Evolutionary conservation across 2,329 filamentous ascomycete species (phyloP).

Genomic region (Colletotrichum orbiculare): DNA sequence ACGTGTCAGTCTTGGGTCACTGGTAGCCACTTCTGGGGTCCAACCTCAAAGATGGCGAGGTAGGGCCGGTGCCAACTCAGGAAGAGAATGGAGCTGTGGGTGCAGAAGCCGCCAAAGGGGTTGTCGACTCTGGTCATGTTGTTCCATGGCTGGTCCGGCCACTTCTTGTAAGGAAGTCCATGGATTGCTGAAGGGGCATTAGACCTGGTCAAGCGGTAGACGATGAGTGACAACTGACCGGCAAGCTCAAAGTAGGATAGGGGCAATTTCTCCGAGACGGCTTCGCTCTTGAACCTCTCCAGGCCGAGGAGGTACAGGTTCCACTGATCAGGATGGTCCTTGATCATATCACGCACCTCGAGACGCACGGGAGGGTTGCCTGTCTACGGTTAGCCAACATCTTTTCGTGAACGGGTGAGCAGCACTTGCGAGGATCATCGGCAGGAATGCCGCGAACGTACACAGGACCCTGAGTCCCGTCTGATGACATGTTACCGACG

Average conservation of each 20-base stretch:
- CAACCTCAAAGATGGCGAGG: conserved; percentile 68
- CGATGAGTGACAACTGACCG: neutral
- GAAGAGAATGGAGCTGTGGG: conserved; percentile 71
- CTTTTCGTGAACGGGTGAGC: too few species aligned
- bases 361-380: conserved; percentile 25
- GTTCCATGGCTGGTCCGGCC: conserved; percentile 37
- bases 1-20: neutral
- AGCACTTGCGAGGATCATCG: conserved; percentile 19
- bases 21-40: neutral
- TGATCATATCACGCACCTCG: conserved; percentile 34
- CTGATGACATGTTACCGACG: conserved; percentile 22
- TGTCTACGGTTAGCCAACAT: neutral
- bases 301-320: conserved; percentile 30
- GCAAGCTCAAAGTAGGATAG: conserved; percentile 33
- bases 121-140: conserved; percentile 42
- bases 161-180: conserved; percentile 45
- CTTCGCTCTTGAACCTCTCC: conserved; percentile 29
- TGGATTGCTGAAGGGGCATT: conserved; percentile 44
- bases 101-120: conserved; percentile 70
- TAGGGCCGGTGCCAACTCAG: conserved; percentile 75
- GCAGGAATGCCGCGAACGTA: conserved; percentile 17
- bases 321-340: conserved; percentile 30
- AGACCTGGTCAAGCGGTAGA: conserved; percentile 9
- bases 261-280: conserved; percentile 10
- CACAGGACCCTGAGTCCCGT: conserved; percentile 24